Evolutionary conservation across 345 rosid species (phyloP), one percentile per base, ranked within the genome.

Genomic region (Pistacia vera): DNA sequence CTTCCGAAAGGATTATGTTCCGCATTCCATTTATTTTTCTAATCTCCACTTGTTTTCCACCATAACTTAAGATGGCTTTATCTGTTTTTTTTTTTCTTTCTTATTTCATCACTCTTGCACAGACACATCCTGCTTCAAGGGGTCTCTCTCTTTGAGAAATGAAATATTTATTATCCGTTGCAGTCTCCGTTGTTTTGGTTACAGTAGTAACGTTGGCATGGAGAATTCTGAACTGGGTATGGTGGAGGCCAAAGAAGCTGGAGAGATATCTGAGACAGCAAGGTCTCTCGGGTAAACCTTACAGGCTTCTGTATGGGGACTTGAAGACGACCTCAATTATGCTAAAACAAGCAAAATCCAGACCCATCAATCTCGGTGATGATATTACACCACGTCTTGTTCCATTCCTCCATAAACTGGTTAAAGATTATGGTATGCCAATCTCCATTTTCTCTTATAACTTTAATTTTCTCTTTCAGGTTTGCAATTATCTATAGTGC

Each of bases 241-340:
- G 88, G 91, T 71, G 88, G 44, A 79, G 68, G 77, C 94, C 91
- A 0, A 85, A 68, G 85, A 83, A 61, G 77, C 81, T 86, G 1
- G 92, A 87, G 83, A 83, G 66, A 68, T 66, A 11, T 59, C 74
- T 90, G 55, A 84, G 77, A 78, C 66, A 70, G 68, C 89, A 84
- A 48, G 92, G 91, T 38, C 78, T 90, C 38, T 10, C 28, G 11
- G 91, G 89, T 72, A 84, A 83, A 12, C 80, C 85, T 4, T 87
- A 84, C 71, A 70, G 81, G 41, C 73, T 81, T 66, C 48, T 80
- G 16, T 70, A 71, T 55, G 91, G 90, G 65, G 92, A 90, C 81
- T 44, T 78, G 22, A 83, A 75, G 78, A 81, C 74, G 64, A 79
- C 55, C 4, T 44, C 69, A 63, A 44, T 44, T 14, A 68, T 82